These are phyloP conservation scores for Termitomyces sp. DNA, from an alignment of 768 basidiomycete species.

Conservation along the genomic window DNA sequence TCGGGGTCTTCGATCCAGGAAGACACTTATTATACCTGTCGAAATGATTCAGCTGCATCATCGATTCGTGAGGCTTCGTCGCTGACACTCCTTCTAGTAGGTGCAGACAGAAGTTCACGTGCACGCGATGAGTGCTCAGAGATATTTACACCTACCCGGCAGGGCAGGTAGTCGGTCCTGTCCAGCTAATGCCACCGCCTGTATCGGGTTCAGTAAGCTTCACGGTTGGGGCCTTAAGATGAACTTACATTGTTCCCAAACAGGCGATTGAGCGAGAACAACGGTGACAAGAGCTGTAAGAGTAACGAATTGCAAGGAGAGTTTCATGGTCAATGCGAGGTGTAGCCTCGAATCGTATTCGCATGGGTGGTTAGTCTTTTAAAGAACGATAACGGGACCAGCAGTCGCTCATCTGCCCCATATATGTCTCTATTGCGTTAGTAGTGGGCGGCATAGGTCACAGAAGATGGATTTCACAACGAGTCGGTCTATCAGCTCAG, in stretches of 20 bases:
- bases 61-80: background rate
- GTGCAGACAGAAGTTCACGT: conserved; percentile 20
- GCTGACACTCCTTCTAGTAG: conserved; percentile 25
- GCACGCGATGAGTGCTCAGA: background rate
- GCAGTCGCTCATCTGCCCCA: too few species aligned
- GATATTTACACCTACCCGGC: conserved; percentile 24
- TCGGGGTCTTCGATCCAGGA: conserved; percentile 13
- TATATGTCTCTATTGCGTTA: too few species aligned
- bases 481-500: too few species aligned
- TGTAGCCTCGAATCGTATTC: background rate
- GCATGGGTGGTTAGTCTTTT: background rate
- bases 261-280: conserved; percentile 13
- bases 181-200: conserved; percentile 30
- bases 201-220: background rate
- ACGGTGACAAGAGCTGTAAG: conserved; percentile 3
- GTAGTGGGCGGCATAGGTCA: too few species aligned
- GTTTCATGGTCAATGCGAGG: background rate
- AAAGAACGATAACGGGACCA: background rate
- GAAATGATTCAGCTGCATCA: background rate
- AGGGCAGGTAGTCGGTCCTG: conserved; percentile 38
- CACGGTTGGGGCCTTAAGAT: background rate
- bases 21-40: conserved; percentile 40
- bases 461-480: too few species aligned
- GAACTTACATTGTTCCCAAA: conserved; percentile 16
- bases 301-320: conserved; percentile 1